Percentiles rank a stretch among this genome's conserved stretches.
phyloP scores from a whole-genome alignment of 345 rosid genomes.

The Aurinia saxatilis region DNA sequence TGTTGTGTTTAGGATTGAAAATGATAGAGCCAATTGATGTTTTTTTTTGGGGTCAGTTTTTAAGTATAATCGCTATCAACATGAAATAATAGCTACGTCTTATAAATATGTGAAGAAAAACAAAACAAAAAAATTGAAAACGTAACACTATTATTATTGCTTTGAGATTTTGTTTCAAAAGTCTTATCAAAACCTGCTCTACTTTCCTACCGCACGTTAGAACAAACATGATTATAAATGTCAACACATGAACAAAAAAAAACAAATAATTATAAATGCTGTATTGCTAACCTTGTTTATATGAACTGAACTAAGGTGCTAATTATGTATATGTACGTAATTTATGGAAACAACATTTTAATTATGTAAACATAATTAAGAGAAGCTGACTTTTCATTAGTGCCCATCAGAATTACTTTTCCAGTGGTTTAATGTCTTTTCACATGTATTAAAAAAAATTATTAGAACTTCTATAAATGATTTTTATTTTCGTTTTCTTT shows the following conservation, averaged over 20 bases:
- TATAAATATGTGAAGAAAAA: neutral
- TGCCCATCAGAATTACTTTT: no score
- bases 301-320: no score
- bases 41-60: slow-evolving; percentile 20
- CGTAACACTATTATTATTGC: slow-evolving; percentile 1
- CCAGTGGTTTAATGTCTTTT: no score
- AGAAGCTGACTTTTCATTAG: no score
- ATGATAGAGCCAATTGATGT: slow-evolving; percentile 27
- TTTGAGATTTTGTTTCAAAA: slow-evolving; percentile 16
- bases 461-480: no score
- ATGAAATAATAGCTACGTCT: neutral
- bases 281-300: no score
- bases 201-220: neutral
- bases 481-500: no score
- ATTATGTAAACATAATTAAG: no score
- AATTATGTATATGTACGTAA: no score
- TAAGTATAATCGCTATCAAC: slow-evolving; percentile 3
- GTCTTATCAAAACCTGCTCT: slow-evolving; percentile 10
- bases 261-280: neutral
- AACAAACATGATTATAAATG: no score
- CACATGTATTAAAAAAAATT: no score
- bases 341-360: no score
- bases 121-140: neutral
- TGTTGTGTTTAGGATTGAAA: slow-evolving; percentile 17
- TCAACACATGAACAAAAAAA: neutral